Evolutionary conservation across 768 basidiomycete genomes (phyloP), one percentile per base, ranked within the genome.

Genomic region (Clavaria fumosa): DNA sequence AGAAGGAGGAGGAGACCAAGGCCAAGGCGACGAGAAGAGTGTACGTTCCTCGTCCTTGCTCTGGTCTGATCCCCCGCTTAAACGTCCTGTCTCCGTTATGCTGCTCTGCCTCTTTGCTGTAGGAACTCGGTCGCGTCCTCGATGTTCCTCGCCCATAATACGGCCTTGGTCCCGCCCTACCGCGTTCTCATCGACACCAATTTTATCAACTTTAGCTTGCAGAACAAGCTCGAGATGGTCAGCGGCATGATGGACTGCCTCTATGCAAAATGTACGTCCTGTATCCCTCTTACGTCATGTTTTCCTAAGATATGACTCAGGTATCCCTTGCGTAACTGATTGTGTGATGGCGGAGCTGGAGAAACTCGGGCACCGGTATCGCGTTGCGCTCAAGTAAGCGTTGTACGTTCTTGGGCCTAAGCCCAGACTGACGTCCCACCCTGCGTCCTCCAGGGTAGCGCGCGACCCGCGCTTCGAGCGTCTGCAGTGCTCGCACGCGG

Each of bases 161-260:
- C 82, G 15, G 81, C 95, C 14, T 81, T 99, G 33, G 91, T 86
- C 0, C 95, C 95, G 0, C 95, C 95, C 3, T 99, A 97, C 54
- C 77, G 93, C 14, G 86, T 99, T 19, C 73, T 99, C 26, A 88
- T 99, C 43, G 95, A 99, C 58, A 99, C 95, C 53, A 99, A 99
- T 56, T 97, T 99, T 49, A 99, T 99, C 68, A 97, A 97, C 54
- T 93, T 97, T 55, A 86, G 81, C 47, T 68, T 99, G 34, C 95
- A 99, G 62, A 99, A 97, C 59, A 95, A 96, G 57, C 62, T 99
- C 46, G 95, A 99, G 56, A 69, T 97, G 38, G 67, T 96, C 15
- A 76, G 79, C 50, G 90, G 85, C n/a, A 96, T 99, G 95, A 97
- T 99, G 95, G 95, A 99, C 52, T 93, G 89, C 51, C 65, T 97